Percentiles rank a stretch among this genome's conserved stretches.
Evolutionary conservation across 148 eudicot species (phyloP).

Genomic region (Fallopia convolvulus): DNA sequence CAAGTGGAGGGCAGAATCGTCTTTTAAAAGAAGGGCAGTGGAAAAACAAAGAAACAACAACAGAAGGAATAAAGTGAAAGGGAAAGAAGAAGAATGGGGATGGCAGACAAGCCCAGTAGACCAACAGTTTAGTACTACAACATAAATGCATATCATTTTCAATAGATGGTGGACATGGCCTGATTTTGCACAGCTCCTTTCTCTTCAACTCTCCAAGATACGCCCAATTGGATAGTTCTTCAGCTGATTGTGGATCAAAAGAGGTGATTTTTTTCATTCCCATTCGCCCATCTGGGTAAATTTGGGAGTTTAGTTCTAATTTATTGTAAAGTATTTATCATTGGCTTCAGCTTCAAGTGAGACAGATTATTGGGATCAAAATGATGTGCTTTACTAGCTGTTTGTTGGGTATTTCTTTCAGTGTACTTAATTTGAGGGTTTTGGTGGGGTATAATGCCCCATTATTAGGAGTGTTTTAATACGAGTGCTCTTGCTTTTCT

Average conservation of each 20-base stretch:
- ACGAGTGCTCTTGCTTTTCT: not conserved
- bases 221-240: not conserved
- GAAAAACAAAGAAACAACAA: not conserved
- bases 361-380: not conserved
- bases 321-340: not conserved
- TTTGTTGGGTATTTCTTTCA: conserved; percentile 11
- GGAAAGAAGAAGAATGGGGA: not conserved
- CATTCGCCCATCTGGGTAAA: not conserved
- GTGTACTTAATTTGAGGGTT: conserved; percentile 7
- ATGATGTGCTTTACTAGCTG: conserved; percentile 10
- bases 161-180: not conserved
- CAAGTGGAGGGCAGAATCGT: not conserved
- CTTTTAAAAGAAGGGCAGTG: not conserved
- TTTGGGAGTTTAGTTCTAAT: not conserved
- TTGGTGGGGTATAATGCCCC: conserved; percentile 3
- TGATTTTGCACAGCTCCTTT: not conserved
- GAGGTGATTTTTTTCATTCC: not conserved
- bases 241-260: not conserved
- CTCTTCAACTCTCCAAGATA: not conserved
- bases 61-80: not conserved
- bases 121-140: not conserved
- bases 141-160: not conserved
- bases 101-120: conserved; percentile 2
- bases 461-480: conserved; percentile 10
- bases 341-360: conserved; percentile 7